Evolutionary conservation across 371 early-diverging fungal species (phyloP).

Genomic region (Mucor saturninus): DNA sequence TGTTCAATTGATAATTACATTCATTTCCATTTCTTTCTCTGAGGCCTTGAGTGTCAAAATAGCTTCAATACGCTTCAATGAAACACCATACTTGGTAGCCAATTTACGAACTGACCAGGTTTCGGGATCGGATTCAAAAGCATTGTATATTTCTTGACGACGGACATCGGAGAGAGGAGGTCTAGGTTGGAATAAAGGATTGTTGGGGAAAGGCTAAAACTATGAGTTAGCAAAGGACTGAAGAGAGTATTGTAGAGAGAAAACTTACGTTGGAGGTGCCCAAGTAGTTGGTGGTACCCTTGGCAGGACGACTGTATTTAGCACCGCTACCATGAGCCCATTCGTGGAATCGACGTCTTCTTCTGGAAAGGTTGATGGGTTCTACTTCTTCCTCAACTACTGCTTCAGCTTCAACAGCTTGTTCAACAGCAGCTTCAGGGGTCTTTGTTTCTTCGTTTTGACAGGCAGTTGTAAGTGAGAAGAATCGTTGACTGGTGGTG

Average conservation of each 20-base stretch:
- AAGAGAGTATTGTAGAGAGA: background rate
- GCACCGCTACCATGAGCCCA: conserved; percentile 46
- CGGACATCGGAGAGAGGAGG: conserved; percentile 76
- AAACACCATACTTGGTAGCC: conserved; percentile 73
- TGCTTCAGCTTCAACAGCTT: conserved; percentile 17
- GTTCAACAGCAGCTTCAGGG: conserved; percentile 26
- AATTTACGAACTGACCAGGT: conserved; percentile 75
- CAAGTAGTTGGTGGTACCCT: conserved; percentile 56
- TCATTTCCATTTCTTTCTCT: conserved; percentile 70
- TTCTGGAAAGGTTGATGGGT: conserved; percentile 47
- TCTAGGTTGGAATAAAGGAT: conserved; percentile 82
- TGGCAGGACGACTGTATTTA: conserved; percentile 42
- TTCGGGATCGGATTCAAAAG: conserved; percentile 63
- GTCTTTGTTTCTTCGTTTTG: conserved; percentile 33
- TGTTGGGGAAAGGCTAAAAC: conserved; percentile 86
- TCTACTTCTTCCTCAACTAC: conserved; percentile 25
- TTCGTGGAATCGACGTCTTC: conserved; percentile 50
- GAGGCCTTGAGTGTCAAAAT: conserved; percentile 84
- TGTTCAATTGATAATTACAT: conserved; percentile 41
- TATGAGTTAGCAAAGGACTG: background rate
- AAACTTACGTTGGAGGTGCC: conserved; percentile 15
- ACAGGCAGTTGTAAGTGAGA: conserved; percentile 18
- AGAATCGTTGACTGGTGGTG: conserved; percentile 20
- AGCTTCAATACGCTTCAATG: conserved; percentile 90
- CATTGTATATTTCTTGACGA: conserved; percentile 78